These are phyloP conservation scores for Arthrobotrys conoides DNA, from an alignment of 2,329 filamentous ascomycete species.

Conservation along the genomic window DNA sequence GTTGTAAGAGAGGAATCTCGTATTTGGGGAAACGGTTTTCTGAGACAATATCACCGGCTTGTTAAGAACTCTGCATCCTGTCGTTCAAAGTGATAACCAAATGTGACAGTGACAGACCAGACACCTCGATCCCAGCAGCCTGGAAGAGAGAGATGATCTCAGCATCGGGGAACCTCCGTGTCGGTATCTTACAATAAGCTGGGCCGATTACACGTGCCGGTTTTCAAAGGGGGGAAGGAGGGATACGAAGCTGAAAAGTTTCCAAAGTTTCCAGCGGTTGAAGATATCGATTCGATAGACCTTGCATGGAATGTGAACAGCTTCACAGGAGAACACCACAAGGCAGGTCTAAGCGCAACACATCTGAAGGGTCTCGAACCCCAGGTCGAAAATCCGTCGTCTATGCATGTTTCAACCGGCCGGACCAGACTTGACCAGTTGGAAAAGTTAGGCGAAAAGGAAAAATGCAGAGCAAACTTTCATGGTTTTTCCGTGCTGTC, in stretches of 20 bases:
- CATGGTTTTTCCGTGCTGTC: constrained; percentile 45
- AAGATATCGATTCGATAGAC: not conserved
- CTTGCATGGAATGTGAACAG: constrained; percentile 25
- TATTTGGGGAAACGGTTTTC: constrained; percentile 45
- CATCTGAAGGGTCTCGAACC: constrained; percentile 21
- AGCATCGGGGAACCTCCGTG: constrained; percentile 21
- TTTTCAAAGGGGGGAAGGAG: constrained; percentile 6
- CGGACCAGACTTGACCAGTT: constrained; percentile 27
- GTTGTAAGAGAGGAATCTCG: constrained; percentile 53
- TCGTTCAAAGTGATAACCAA: constrained; percentile 20
- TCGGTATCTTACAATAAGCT: constrained; percentile 20
- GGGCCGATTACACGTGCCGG: constrained; percentile 13
- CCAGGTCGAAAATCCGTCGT: constrained; percentile 30
- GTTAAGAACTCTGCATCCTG: constrained; percentile 26
- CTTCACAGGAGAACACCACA: constrained; percentile 23
- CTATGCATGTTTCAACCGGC: constrained; percentile 57
- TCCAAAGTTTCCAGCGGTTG: not conserved
- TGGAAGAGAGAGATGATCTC: constrained; percentile 20
- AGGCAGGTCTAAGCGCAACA: constrained; percentile 41
- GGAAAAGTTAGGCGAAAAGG: constrained; percentile 39
- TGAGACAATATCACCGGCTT: constrained; percentile 39
- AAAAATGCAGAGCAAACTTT: constrained; percentile 28
- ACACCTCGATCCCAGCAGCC: not conserved
- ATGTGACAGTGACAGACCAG: constrained; percentile 32
- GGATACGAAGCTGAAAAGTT: not conserved